These are phyloP conservation scores for Termitomyces sp. DNA, from an alignment of 1,284 basidiomycete species.

Conservation along the genomic window DNA sequence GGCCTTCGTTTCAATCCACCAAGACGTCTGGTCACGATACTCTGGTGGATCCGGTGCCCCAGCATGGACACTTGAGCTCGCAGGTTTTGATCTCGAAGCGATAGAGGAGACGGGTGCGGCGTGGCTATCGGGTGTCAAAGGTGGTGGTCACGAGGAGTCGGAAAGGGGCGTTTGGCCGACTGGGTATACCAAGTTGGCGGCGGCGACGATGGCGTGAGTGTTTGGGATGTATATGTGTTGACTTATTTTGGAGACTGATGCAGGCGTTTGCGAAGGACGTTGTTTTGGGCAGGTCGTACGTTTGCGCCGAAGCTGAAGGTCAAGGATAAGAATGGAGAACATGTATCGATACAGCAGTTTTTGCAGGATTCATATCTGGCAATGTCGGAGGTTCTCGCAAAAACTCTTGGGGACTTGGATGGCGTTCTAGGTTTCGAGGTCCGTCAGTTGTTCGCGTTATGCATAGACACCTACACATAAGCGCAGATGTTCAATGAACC, in stretches of 20 bases:
- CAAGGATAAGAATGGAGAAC: conserved; percentile 39
- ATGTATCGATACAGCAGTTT: conserved; percentile 73
- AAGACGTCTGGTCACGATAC: conserved; percentile 95
- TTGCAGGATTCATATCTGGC: conserved; percentile 81
- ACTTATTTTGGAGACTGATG: background rate
- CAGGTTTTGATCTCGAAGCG: conserved; percentile 73
- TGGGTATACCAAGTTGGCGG: conserved; percentile 86
- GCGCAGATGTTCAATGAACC: conserved; percentile 91
- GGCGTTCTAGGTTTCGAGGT: conserved; percentile 90
- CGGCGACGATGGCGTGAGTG: conserved; percentile 82
- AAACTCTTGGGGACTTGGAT: conserved; percentile 67
- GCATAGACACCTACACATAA: background rate
- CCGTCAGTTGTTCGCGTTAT: conserved; percentile 12
- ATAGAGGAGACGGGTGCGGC: conserved; percentile 81
- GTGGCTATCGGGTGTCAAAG: conserved; percentile 76
- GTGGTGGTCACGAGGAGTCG: conserved; percentile 62
- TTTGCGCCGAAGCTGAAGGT: conserved; percentile 75
- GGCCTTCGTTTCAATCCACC: conserved; percentile 81
- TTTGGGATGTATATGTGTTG: too few relatives aligned
- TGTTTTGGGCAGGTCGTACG: conserved; percentile 87
- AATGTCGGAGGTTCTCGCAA: conserved; percentile 70
- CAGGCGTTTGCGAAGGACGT: conserved; percentile 43
- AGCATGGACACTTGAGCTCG: conserved; percentile 83
- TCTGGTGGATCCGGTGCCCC: conserved; percentile 90
- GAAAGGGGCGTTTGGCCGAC: conserved; percentile 87